These are phyloP conservation scores for Alternaria sp. DNA, from an alignment of 2,329 filamentous ascomycete genomes.

Conservation along the genomic window DNA sequence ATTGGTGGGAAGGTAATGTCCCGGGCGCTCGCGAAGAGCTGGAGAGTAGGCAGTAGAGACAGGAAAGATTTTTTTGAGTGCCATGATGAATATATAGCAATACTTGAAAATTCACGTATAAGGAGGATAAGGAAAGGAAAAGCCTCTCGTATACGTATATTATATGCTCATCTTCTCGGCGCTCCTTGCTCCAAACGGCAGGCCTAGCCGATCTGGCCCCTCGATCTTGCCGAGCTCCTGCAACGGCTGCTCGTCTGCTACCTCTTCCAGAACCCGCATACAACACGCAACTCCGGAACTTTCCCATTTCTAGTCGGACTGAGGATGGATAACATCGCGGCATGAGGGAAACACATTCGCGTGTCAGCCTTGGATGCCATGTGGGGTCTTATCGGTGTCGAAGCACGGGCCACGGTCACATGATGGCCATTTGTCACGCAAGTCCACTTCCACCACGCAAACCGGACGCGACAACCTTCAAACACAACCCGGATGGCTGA, in stretches of 20 bases:
- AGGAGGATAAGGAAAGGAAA: not conserved
- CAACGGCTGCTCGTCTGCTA: slow-evolving; percentile 18
- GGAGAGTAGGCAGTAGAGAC: not conserved
- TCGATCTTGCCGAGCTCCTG: slow-evolving; percentile 1
- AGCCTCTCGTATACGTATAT: not conserved
- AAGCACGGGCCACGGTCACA: slow-evolving; percentile 14
- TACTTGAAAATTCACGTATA: not conserved
- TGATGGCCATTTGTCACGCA: slow-evolving; percentile 11
- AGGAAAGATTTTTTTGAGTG: slow-evolving; percentile 6
- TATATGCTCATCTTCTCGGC: slow-evolving; percentile 10
- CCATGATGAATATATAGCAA: slow-evolving; percentile 3
- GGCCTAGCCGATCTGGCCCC: slow-evolving; percentile 25
- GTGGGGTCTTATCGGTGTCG: slow-evolving; percentile 9
- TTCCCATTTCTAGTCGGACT: not conserved
- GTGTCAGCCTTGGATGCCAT: slow-evolving; percentile 6
- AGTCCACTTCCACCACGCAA: slow-evolving; percentile 4
- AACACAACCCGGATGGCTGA: slow-evolving; percentile 5
- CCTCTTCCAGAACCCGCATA: slow-evolving; percentile 7
- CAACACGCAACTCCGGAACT: not conserved
- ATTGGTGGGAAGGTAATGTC: slow-evolving; percentile 58
- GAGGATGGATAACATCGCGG: not conserved
- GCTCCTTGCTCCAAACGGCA: slow-evolving; percentile 20
- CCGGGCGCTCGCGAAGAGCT: slow-evolving; percentile 33
- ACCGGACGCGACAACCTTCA: slow-evolving; percentile 4
- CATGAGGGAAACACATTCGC: slow-evolving; percentile 12